These are phyloP conservation scores for Magnusiomyces suaveolens DNA, from an alignment of 1,139 yeast species.

Conservation along the genomic window DNA sequence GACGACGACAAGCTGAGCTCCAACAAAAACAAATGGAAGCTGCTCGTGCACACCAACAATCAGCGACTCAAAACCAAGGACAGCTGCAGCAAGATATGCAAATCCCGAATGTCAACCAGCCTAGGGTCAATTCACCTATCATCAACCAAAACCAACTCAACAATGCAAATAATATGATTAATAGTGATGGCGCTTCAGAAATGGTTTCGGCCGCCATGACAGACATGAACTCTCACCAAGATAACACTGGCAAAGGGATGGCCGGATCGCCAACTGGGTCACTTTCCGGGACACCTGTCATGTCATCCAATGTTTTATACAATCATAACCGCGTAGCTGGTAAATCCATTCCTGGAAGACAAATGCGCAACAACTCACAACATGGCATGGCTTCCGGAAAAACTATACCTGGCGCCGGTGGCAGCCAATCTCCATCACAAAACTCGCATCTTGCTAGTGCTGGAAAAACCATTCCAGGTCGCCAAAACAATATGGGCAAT, in stretches of 20 bases:
- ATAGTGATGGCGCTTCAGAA: not conserved
- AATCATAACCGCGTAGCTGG: conserved; percentile 11
- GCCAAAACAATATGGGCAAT: not conserved
- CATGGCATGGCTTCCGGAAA: not conserved
- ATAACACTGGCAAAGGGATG: conserved; percentile 6
- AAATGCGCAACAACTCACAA: not conserved
- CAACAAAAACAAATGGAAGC: conserved; percentile 14
- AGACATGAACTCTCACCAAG: conserved; percentile 7
- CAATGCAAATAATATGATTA: not conserved
- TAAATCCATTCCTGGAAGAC: conserved; percentile 10
- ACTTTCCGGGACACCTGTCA: not conserved
- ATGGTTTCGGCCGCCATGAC: not conserved
- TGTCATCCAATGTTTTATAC: not conserved
- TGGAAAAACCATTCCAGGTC: conserved; percentile 2
- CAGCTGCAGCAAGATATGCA: not conserved
- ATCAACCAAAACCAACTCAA: not conserved
- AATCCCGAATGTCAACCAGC: too few relatives aligned
- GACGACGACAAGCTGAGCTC: conserved; percentile 15
- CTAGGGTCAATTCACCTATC: not conserved
- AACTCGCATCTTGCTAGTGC: not conserved
- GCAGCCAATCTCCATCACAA: not conserved
- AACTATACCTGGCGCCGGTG: not conserved
- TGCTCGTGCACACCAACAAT: conserved; percentile 9
- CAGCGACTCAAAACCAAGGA: not conserved
- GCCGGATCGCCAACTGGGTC: not conserved